phyloP scores from a whole-genome alignment of 108 stramenopile genomes.

The Cyclotella choctawhatcheeana region DNA sequence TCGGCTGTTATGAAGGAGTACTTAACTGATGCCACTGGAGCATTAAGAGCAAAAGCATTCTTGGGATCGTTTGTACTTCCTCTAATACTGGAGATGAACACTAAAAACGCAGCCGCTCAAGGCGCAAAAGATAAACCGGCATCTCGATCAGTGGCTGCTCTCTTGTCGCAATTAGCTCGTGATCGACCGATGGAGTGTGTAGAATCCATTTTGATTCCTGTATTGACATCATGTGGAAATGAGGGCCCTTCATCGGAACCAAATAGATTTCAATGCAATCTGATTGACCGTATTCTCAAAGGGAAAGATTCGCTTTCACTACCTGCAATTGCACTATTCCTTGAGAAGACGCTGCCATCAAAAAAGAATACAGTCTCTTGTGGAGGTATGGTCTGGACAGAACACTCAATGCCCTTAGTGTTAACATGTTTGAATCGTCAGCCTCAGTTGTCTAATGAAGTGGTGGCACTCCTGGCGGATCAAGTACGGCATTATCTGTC shows the following conservation, averaged over 20 bases:
- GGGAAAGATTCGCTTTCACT: constrained; percentile 36
- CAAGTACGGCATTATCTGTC: constrained; percentile 12
- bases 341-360: constrained; percentile 5
- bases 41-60: constrained; percentile 41
- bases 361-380: neutral
- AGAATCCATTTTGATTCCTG: constrained; percentile 23
- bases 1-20: constrained; percentile 22
- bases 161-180: constrained; percentile 26
- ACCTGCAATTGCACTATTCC: constrained; percentile 27
- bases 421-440: constrained; percentile 41
- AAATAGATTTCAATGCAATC: constrained; percentile 44
- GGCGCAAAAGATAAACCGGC: constrained; percentile 29
- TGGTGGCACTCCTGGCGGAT: constrained; percentile 28
- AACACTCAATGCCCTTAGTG: constrained; percentile 37
- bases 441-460: constrained; percentile 17
- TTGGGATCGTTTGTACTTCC: constrained; percentile 43
- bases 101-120: neutral
- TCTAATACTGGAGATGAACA: constrained; percentile 34
- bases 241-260: constrained; percentile 18
- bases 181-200: constrained; percentile 44
- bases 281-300: constrained; percentile 31
- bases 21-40: constrained; percentile 39
- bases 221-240: constrained; percentile 1
- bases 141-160: constrained; percentile 25
- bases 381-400: constrained; percentile 39